A percentile compares a stretch with the other conserved stretches of the same genome.
phyloP scores from a whole-genome alignment of 306 rosid species.

The Vigna reflexopilosa region DNA sequence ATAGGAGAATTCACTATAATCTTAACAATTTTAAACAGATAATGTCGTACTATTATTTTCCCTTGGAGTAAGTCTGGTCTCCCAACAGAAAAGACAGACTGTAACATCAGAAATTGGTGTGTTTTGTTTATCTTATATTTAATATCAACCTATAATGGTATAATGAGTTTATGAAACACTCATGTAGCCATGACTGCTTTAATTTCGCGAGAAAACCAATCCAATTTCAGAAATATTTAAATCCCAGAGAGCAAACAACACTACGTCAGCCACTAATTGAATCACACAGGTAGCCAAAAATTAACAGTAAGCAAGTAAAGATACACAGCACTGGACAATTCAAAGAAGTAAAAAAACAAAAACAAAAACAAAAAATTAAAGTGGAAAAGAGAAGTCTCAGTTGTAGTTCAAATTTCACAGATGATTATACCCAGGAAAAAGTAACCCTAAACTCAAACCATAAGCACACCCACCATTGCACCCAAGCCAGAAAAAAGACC shows the following conservation, averaged over 20 bases:
- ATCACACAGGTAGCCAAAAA: conserved; percentile 34
- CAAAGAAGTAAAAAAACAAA: conserved; percentile 5
- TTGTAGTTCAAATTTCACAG: conserved; percentile 39
- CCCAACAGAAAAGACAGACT: too few species aligned
- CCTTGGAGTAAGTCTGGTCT: too few species aligned
- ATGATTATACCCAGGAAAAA: conserved; percentile 43
- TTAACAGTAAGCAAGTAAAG: conserved; percentile 12
- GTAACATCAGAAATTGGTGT: too few species aligned
- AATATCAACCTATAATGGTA: neutral
- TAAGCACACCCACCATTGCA: conserved; percentile 20
- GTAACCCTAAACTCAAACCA: conserved; percentile 39
- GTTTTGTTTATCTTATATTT: too few species aligned
- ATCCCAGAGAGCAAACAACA: neutral
- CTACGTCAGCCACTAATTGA: conserved; percentile 17
- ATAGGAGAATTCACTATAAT: too few species aligned
- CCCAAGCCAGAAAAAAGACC: neutral
- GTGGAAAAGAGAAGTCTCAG: conserved; percentile 13
- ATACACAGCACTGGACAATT: conserved; percentile 30
- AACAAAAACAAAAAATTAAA: neutral
- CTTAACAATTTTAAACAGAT: too few species aligned
- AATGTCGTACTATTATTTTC: too few species aligned
- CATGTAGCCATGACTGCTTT: neutral
- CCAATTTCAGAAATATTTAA: neutral
- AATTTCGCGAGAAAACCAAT: neutral
- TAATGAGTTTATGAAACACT: neutral